Evolutionary conservation across 306 rosid genomes (phyloP).

Genomic region (Cercis canadensis): DNA sequence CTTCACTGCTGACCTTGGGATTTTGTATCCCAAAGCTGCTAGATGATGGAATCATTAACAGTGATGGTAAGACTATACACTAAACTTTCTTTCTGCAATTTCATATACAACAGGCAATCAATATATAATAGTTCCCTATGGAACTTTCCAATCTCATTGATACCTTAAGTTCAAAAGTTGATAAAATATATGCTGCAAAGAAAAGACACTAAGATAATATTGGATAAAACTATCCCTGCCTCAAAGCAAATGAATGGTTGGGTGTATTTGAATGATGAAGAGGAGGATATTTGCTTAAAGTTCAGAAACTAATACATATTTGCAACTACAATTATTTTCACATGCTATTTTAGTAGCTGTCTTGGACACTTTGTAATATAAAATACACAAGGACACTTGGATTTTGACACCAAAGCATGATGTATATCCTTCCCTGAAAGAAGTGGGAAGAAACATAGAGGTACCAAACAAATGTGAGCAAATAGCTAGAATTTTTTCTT

Average conservation of each 20-base stretch:
- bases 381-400: no score
- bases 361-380: no score
- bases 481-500: background rate
- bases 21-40: constrained; percentile 43
- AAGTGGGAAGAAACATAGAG: background rate
- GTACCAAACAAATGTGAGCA: background rate
- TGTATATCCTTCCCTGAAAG: background rate
- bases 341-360: no score
- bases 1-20: constrained; percentile 39
- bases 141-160: background rate
- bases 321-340: no score
- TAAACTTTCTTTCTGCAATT: background rate
- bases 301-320: no score
- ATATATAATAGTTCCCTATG: background rate
- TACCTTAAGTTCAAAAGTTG: background rate
- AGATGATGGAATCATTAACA: constrained; percentile 43
- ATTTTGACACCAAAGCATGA: background rate
- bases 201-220: no score
- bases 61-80: constrained; percentile 45
- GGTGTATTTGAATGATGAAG: no score
- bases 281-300: no score
- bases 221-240: no score
- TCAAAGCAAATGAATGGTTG: no score
- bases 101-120: background rate
- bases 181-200: background rate